A percentile compares a stretch with the other conserved stretches of the same genome.
phyloP scores from a whole-genome alignment of 805 yeast genomes.

The Ogataea pini region DNA sequence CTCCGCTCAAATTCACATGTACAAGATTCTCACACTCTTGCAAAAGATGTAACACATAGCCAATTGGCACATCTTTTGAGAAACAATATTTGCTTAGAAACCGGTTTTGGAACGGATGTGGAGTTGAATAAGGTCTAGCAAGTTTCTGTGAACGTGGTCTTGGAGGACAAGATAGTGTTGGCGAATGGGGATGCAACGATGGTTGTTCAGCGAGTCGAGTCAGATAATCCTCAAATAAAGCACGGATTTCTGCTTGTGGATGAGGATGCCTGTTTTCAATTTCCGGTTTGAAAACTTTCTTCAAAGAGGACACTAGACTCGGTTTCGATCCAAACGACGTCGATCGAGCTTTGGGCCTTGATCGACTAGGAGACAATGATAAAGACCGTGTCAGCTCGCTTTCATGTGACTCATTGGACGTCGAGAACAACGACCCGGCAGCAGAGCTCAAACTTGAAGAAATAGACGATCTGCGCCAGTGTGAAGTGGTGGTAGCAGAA shows the following conservation, averaged over 20 bases:
- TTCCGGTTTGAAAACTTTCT: conserved; percentile 21
- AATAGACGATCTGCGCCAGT: conserved; percentile 12
- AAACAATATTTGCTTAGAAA: conserved; percentile 62
- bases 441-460: conserved; percentile 18
- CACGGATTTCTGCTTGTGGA: conserved; percentile 3
- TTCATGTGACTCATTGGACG: conserved; percentile 17
- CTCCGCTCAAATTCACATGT: conserved; percentile 55
- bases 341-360: conserved; percentile 15
- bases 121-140: conserved; percentile 31
- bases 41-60: conserved; percentile 67
- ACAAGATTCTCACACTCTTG: conserved; percentile 64
- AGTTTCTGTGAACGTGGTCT: not conserved
- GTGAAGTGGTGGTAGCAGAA: not conserved
- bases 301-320: conserved; percentile 13
- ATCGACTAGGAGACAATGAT: conserved; percentile 24
- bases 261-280: not conserved
- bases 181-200: not conserved
- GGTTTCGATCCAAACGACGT: conserved; percentile 10
- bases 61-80: conserved; percentile 78
- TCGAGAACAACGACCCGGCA: conserved; percentile 14
- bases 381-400: conserved; percentile 18
- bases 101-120: conserved; percentile 64
- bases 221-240: conserved; percentile 8
- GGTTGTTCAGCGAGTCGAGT: conserved; percentile 6
- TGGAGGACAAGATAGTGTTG: not conserved